phyloP scores from a whole-genome alignment of 352 stramenopile species.

The Phytophthora chlamydospora region DNA sequence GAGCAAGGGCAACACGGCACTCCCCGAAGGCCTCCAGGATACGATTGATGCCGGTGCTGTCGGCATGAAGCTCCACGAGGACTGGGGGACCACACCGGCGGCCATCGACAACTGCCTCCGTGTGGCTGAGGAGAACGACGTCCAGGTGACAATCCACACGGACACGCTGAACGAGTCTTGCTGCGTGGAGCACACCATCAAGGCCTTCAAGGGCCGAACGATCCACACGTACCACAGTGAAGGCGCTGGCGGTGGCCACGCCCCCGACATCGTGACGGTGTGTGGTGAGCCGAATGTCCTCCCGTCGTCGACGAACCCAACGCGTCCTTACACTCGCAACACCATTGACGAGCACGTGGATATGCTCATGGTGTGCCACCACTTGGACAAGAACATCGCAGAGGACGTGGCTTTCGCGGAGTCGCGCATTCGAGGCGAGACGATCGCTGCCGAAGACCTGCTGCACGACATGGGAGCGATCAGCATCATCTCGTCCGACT shows the following conservation, averaged over 20 bases:
- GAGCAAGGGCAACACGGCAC: constrained; percentile 95
- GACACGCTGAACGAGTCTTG: constrained; percentile 98
- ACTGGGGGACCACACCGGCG: constrained; percentile 97
- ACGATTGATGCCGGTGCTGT: constrained; percentile 91
- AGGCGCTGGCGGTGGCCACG: constrained; percentile 93
- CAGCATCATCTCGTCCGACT: constrained; percentile 96
- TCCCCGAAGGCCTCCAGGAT: constrained; percentile 87
- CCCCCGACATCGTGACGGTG: constrained; percentile 97
- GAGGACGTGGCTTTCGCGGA: constrained; percentile 99
- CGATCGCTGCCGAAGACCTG: constrained; percentile 97
- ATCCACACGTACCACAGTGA: constrained; percentile 98
- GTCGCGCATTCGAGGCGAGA: constrained; percentile 96
- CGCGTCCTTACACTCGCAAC: constrained; percentile 95
- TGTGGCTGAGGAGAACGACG: constrained; percentile 92
- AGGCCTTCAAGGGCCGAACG: constrained; percentile 95
- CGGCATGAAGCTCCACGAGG: constrained; percentile 98
- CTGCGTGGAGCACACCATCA: constrained; percentile 95
- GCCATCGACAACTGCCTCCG: constrained; percentile 94
- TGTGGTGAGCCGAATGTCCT: constrained; percentile 94
- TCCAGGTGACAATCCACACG: constrained; percentile 98
- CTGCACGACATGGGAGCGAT: constrained; percentile 98
- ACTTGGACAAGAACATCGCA: constrained; percentile 95
- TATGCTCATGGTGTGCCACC: constrained; percentile 99
- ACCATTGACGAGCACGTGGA: constrained; percentile 99
- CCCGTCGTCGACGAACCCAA: constrained; percentile 97